Percentiles rank a stretch among this genome's conserved stretches.
These are phyloP conservation scores for Cyberlindnera euphorbiiphila DNA, from an alignment of 805 yeast genomes.

Conservation along the genomic window DNA sequence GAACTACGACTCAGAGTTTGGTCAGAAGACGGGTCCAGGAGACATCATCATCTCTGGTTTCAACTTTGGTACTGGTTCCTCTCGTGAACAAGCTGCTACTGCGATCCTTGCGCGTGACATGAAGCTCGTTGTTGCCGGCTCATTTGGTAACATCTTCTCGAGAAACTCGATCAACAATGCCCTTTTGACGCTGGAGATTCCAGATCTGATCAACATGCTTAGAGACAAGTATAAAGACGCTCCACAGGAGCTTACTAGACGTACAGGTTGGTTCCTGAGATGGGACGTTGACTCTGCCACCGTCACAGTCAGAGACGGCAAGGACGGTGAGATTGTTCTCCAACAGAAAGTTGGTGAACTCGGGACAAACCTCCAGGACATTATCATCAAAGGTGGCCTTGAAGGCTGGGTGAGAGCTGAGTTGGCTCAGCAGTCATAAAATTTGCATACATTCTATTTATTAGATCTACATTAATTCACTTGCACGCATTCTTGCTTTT, in stretches of 20 bases:
- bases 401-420: constrained; percentile 96
- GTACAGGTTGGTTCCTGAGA: constrained; percentile 89
- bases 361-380: constrained; percentile 93
- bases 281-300: constrained; percentile 90
- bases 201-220: constrained; percentile 73
- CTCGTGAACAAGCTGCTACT: constrained; percentile 99
- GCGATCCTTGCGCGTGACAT: constrained; percentile 92
- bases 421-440: constrained; percentile 29
- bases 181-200: constrained; percentile 87
- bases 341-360: constrained; percentile 92
- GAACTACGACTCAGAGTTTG: constrained; percentile 90
- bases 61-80: constrained; percentile 98
- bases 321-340: constrained; percentile 52
- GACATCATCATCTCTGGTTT: constrained; percentile 91
- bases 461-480: background rate
- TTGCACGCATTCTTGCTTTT: too few relatives aligned
- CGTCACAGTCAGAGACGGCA: constrained; percentile 71
- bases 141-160: constrained; percentile 94
- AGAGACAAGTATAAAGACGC: constrained; percentile 59
- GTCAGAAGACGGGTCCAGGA: constrained; percentile 72
- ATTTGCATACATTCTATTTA: constrained; percentile 1
- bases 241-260: constrained; percentile 73
- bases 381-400: constrained; percentile 93
- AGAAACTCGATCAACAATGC: constrained; percentile 97
- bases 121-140: constrained; percentile 90